These are phyloP conservation scores for Phanerochaete carnosa DNA, from an alignment of 768 basidiomycete species.

Conservation along the genomic window DNA sequence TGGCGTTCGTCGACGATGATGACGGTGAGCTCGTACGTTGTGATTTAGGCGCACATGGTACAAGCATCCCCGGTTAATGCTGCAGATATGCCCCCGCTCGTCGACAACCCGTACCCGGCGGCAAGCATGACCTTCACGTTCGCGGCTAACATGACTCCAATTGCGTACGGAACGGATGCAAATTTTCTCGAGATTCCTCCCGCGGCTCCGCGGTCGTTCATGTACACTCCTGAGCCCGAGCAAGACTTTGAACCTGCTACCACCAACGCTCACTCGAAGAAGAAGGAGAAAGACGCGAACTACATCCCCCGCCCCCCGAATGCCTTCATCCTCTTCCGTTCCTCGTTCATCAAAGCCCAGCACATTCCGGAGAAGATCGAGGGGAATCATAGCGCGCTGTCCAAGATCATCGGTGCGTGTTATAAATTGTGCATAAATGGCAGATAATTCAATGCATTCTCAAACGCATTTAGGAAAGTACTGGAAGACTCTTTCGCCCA, in stretches of 20 bases:
- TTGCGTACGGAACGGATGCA: slow-evolving; percentile 42
- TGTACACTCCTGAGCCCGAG: slow-evolving; percentile 19
- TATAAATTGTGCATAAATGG: neutral
- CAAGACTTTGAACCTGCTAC: slow-evolving; percentile 33
- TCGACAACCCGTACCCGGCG: slow-evolving; percentile 47
- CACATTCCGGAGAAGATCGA: slow-evolving; percentile 75
- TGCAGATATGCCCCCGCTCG: slow-evolving; percentile 37
- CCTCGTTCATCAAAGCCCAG: slow-evolving; percentile 71
- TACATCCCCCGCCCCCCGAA: slow-evolving; percentile 84
- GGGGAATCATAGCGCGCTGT: slow-evolving; percentile 74
- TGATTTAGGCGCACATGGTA: slow-evolving; percentile 22
- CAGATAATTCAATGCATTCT: neutral
- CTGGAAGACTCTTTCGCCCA: slow-evolving; percentile 68
- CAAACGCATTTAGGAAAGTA: slow-evolving; percentile 52
- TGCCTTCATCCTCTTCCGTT: slow-evolving; percentile 83
- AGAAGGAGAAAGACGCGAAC: slow-evolving; percentile 63
- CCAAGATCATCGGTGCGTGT: slow-evolving; percentile 73
- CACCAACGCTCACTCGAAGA: slow-evolving; percentile 42
- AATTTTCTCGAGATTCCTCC: slow-evolving; percentile 27
- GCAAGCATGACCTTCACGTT: slow-evolving; percentile 55
- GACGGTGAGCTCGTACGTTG: slow-evolving; percentile 13
- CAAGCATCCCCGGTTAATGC: slow-evolving; percentile 9
- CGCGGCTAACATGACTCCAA: slow-evolving; percentile 54
- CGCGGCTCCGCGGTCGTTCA: slow-evolving; percentile 18
- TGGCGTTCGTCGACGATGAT: slow-evolving; percentile 12